Percentiles rank a stretch among this genome's conserved stretches.
These are phyloP conservation scores for Chlamydomonas schloesseri DNA, from an alignment of 139 green algal genomes.

Conservation along the genomic window DNA sequence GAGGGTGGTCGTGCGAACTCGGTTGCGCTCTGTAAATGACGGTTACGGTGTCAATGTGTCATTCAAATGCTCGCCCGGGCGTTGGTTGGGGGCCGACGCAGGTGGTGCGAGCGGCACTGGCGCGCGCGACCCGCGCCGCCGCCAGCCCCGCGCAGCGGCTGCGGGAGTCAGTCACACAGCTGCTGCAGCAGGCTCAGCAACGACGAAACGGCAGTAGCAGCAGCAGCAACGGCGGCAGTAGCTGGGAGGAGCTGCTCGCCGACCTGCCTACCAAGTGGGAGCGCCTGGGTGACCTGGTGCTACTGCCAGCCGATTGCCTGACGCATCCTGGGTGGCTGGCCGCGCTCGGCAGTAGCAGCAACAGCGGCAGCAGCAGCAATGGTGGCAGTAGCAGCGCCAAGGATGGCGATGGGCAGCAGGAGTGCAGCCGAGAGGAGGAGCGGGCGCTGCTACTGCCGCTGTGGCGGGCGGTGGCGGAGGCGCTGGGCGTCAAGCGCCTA, in stretches of 20 bases:
- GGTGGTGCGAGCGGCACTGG: neutral
- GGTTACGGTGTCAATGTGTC: too few species aligned
- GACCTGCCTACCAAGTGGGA: constrained; percentile 69
- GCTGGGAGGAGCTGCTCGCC: constrained; percentile 47
- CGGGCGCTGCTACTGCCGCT: neutral
- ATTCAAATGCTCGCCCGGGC: too few species aligned
- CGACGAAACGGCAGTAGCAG: too few species aligned
- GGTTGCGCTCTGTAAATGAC: too few species aligned
- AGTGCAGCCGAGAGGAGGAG: neutral
- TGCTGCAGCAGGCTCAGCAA: neutral
- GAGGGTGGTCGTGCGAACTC: too few species aligned
- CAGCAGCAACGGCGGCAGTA: too few species aligned
- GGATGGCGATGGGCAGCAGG: too few species aligned
- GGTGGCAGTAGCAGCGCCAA: neutral
- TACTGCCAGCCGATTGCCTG: constrained; percentile 61
- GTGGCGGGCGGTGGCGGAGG: constrained; percentile 52
- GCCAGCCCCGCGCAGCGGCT: constrained; percentile 28
- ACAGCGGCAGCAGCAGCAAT: neutral
- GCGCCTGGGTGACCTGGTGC: constrained; percentile 73
- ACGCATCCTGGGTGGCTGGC: constrained; percentile 21
- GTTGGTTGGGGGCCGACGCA: too few species aligned
- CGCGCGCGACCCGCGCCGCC: neutral
- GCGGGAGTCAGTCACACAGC: neutral
- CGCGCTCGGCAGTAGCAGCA: neutral
- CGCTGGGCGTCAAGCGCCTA: constrained; percentile 55